A percentile compares a stretch with the other conserved stretches of the same genome.
phyloP scores from a whole-genome alignment of 768 basidiomycete genomes.

The Flagelloscypha sp. region DNA sequence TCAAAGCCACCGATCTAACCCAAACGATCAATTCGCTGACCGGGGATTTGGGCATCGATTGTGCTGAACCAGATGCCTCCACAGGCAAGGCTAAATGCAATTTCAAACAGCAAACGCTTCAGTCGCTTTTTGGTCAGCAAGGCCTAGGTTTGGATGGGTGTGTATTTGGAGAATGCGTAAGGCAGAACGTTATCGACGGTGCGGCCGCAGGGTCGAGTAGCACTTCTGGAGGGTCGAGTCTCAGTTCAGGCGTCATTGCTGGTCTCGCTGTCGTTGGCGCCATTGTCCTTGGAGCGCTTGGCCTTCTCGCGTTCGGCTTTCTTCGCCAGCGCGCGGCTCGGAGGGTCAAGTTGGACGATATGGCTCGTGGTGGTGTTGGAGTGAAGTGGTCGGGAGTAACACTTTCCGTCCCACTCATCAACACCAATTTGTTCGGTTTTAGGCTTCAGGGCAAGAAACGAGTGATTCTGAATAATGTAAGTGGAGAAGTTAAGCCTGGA shows the following conservation, averaged over 20 bases:
- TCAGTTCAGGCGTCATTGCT: constrained; percentile 82
- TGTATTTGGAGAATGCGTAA: constrained; percentile 82
- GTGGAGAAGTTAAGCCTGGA: constrained; percentile 66
- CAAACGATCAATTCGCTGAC: constrained; percentile 53
- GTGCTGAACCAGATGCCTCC: constrained; percentile 37
- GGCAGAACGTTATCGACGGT: constrained; percentile 67
- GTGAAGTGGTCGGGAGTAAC: constrained; percentile 63
- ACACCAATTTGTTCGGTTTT: constrained; percentile 5
- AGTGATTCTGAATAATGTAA: constrained; percentile 61
- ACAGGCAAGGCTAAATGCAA: constrained; percentile 51
- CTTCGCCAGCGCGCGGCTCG: constrained; percentile 56
- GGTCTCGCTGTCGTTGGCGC: constrained; percentile 80
- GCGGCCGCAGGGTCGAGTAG: constrained; percentile 28
- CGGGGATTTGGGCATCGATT: constrained; percentile 63
- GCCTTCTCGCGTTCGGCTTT: constrained; percentile 55
- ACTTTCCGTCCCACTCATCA: constrained; percentile 45
- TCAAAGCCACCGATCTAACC: constrained; percentile 39
- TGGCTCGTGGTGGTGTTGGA: constrained; percentile 43
- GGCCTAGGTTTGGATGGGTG: constrained; percentile 74
- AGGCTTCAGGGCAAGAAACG: constrained; percentile 37
- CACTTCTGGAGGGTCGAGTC: constrained; percentile 30
- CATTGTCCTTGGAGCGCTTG: constrained; percentile 48
- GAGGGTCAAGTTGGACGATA: constrained; percentile 28
- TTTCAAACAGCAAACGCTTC: constrained; percentile 69
- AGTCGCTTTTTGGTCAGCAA: constrained; percentile 57